Evolutionary conservation across 2,329 filamentous ascomycete species (phyloP), one percentile per base, ranked within the genome.

Genomic region (Fusarium drepaniforme): DNA sequence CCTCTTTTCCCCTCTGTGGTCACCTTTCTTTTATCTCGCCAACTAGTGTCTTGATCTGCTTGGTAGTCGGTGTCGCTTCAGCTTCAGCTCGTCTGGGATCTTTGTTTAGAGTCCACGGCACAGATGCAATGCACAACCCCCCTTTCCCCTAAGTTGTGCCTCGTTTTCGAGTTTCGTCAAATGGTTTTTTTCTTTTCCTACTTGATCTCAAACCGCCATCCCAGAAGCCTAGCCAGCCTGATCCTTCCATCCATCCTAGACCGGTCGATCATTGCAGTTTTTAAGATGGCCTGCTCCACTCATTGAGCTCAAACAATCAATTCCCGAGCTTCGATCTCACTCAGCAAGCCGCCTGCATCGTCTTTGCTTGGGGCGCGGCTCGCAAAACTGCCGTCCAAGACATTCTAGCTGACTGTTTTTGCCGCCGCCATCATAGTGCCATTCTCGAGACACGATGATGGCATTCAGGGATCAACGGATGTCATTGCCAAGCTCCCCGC

Each of bases 191-290:
- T 69, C 51, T 69, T 61, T 63, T 61, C 38, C 23, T 51, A 28
- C 40, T 30, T 49, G 42, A 37, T 46, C 60, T 63, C 60, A 63
- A 69, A 56, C 53, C 21, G 33, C 58, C 44, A 72, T 58, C 53
- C 53, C 46, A 62, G 49, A 69, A 44, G 56, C 44, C 33, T 23
- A 73, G 49, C 64, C 56, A 68, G 51, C 64, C 51, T 56, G 49
- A 53, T 63, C 65, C 60, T 74, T 35, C 37, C 49, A 61, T 61
- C 56, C 64, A 40, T 28, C 46, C 56, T 37, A 59, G 70, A 33
- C 59, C 56, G 49, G 61, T 44, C 64, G 59, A 67, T 67, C 71
- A 70, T 60, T 67, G 65, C 71, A 63, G 51, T 68, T 71, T 53
- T 73, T 61, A 33, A 67, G 38, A 65, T 58, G 57, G 51, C 53